Percentiles rank a stretch among this genome's conserved stretches.
phyloP scores from a whole-genome alignment of 495 filamentous ascomycete genomes.

The Penicillium angulare region DNA sequence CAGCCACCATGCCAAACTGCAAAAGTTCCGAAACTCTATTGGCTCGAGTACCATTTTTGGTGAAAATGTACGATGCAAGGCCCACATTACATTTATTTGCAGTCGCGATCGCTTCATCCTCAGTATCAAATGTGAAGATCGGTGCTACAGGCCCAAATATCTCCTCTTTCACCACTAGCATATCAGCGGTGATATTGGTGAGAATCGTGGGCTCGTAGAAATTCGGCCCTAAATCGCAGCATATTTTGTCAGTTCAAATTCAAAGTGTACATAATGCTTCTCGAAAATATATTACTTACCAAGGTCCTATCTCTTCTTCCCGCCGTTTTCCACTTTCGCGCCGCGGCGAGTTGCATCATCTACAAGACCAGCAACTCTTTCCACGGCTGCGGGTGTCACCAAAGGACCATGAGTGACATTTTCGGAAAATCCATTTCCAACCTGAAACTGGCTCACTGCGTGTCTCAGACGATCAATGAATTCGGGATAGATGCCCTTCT shows the following conservation, averaged over 20 bases:
- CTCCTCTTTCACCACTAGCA: conserved; percentile 68
- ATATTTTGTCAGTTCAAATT: no score
- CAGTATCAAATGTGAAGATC: conserved; percentile 68
- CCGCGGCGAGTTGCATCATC: conserved; percentile 50
- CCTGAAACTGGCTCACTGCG: conserved; percentile 34
- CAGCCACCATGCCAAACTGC: conserved; percentile 43
- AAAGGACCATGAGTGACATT: conserved; percentile 69
- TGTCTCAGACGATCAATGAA: conserved; percentile 56
- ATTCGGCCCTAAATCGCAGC: conserved; percentile 39
- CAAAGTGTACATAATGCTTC: neutral
- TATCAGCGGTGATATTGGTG: conserved; percentile 65
- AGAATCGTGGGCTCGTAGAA: conserved; percentile 77
- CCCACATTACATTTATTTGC: conserved; percentile 70
- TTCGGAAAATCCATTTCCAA: conserved; percentile 64
- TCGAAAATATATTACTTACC: neutral
- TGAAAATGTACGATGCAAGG: conserved; percentile 75
- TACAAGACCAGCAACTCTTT: conserved; percentile 67
- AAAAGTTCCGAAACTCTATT: conserved; percentile 64
- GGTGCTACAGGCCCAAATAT: conserved; percentile 78
- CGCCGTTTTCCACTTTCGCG: neutral
- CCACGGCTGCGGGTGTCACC: conserved; percentile 65
- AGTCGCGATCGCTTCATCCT: conserved; percentile 68
- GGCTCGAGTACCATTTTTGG: conserved; percentile 58
- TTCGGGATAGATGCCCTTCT: neutral
- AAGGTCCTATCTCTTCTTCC: neutral